Evolutionary conservation across 2,329 filamentous ascomycete species (phyloP), one percentile per base, ranked within the genome.

Genomic region (Lasiodiplodia citricola): DNA sequence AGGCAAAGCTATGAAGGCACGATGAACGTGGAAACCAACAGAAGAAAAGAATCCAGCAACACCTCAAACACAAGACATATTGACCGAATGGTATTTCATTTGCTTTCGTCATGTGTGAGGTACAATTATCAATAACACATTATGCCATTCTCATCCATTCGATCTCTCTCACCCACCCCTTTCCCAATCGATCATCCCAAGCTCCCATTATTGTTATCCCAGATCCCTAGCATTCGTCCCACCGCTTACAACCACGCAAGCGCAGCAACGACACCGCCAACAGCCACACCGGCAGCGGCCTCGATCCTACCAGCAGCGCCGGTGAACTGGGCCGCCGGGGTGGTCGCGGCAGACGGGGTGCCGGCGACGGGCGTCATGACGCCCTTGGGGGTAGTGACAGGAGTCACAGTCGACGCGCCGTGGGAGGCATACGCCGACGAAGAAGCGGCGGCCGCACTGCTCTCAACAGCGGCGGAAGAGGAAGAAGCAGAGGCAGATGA

Each of bases 201-300:
- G 13, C 52, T 18, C 31, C 28, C 28, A 10, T 37, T 10, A 13
- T 2, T 38, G 3, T 18, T 23, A 4, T 14, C 41, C 4, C 5
- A 4, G 11, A 5, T 28, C 28, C 28, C 28, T 28, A 5, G 28
- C 28, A 35, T 1, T 35, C 31, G 31, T 10, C 37, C 57, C 57
- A 28, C 31, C 31, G 25, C 56, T 69, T 73, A 74, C 70, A 74
- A 70, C 69, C 73, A 66, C 28, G 69, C 72, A 16, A 73, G 50
- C 4, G 71, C 73, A 35, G 71, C 67, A 60, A 50, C 58, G 25
- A 72, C 71, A 23, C 58, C 58, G 52, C 72, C 72, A 63, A 68
- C 68, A 28, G 71, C 68, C 4, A 57, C 64, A 35, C 64, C 64
- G 18, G 64, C 64, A 47, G 44, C 64, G 18, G 52, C 41, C 18